Percentiles rank a stretch among this genome's conserved stretches.
These are phyloP conservation scores for Barbatosphaeria neglecta DNA, from an alignment of 495 filamentous ascomycete species.

Conservation along the genomic window DNA sequence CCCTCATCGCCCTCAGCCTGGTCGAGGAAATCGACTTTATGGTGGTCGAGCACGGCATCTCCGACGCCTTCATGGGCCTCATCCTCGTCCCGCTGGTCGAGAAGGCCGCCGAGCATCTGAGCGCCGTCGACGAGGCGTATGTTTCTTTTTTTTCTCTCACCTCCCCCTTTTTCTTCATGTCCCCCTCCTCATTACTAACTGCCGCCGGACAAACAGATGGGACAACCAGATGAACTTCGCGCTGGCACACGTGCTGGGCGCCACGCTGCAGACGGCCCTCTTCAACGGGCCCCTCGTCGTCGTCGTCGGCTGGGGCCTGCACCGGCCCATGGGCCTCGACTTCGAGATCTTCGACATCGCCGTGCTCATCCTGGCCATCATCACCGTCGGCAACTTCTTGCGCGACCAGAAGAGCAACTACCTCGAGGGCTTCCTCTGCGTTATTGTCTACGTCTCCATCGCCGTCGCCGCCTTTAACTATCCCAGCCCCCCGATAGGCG, in stretches of 20 bases:
- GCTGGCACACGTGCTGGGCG: conserved; percentile 76
- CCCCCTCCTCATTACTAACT: no score
- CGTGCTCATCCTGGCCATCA: conserved; percentile 71
- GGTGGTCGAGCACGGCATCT: conserved; percentile 49
- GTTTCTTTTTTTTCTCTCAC: no score
- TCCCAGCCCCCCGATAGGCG: conserved; percentile 46
- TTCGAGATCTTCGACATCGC: conserved; percentile 88
- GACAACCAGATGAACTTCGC: conserved; percentile 85
- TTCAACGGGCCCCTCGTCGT: conserved; percentile 79
- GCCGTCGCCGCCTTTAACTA: conserved; percentile 52
- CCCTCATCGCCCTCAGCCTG: conserved; percentile 69
- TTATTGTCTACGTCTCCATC: conserved; percentile 56
- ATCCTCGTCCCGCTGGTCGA: conserved; percentile 78
- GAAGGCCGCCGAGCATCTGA: conserved; percentile 84
- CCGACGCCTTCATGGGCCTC: conserved; percentile 70
- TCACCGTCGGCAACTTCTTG: conserved; percentile 76
- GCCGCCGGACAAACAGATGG: no score
- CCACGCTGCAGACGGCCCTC: conserved; percentile 81
- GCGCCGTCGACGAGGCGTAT: conserved; percentile 83
- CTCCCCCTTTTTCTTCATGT: no score
- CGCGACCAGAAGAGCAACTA: conserved; percentile 73
- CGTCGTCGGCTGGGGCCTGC: conserved; percentile 73
- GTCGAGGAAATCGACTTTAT: conserved; percentile 71
- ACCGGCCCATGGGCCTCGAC: conserved; percentile 60
- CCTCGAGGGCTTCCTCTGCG: conserved; percentile 65